Evolutionary conservation across 331 rosid species (phyloP).

Genomic region (Malus hybrid): DNA sequence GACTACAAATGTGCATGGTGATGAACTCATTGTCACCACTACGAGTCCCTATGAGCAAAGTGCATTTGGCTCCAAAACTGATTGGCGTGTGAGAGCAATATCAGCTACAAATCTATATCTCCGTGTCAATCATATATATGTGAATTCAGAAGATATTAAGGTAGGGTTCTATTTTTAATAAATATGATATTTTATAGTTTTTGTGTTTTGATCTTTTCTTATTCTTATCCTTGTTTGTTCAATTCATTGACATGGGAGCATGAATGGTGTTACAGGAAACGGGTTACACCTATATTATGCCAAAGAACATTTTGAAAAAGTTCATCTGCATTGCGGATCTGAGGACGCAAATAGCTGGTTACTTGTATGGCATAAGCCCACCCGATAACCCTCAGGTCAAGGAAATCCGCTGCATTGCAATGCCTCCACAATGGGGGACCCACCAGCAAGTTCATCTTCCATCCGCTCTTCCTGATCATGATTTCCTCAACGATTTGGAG

Average conservation of each 20-base stretch:
- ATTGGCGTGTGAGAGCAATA: slow-evolving; percentile 99
- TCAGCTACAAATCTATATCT: slow-evolving; percentile 95
- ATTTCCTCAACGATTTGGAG: slow-evolving; percentile 90
- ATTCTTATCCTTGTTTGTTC: not conserved
- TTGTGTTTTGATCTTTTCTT: not conserved
- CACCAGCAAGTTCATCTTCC: slow-evolving; percentile 98
- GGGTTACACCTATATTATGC: slow-evolving; percentile 98
- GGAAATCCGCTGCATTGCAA: slow-evolving; percentile 92
- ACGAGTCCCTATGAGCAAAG: slow-evolving; percentile 97
- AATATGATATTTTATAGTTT: not conserved
- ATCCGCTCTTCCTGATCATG: slow-evolving; percentile 91
- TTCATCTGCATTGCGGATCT: slow-evolving; percentile 97
- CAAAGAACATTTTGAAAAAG: slow-evolving; percentile 92
- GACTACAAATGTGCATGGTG: slow-evolving; percentile 94
- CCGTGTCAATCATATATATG: slow-evolving; percentile 96
- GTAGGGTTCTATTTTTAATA: slow-evolving; percentile 20
- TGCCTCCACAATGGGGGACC: slow-evolving; percentile 98
- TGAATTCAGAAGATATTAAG: slow-evolving; percentile 97
- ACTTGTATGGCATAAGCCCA: slow-evolving; percentile 91
- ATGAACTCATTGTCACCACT: slow-evolving; percentile 88
- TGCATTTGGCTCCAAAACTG: slow-evolving; percentile 92
- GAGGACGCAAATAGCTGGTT: slow-evolving; percentile 95
- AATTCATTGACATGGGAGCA: slow-evolving; percentile 4
- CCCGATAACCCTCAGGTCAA: slow-evolving; percentile 99
- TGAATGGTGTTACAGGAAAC: slow-evolving; percentile 70